Evolutionary conservation across 2,329 filamentous ascomycete species (phyloP), one percentile per base, ranked within the genome.

Genomic region (Hymenoscyphus repandus): DNA sequence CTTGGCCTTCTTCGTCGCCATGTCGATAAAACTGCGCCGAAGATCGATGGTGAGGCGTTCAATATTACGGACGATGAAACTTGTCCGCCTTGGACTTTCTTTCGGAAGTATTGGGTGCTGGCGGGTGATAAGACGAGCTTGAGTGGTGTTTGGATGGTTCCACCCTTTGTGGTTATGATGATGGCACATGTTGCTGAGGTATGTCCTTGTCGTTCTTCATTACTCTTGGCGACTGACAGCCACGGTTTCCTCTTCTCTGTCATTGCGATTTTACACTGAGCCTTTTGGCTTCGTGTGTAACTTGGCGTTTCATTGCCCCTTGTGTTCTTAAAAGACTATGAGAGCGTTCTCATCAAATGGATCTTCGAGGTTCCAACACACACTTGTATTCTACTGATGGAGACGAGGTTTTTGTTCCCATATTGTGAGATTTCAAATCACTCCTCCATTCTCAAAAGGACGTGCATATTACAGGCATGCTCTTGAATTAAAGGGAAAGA

Each of bases 1-100:
- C 67, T 71, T 9, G 75, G 50, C 17, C 45, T 60, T 20, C 47
- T 60, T 11, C 38, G 41, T 34, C 51, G 51, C n/a, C 49, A 56
- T 18, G 18, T 33, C 11, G 50, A 56, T 48, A 50, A 53, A 0
- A 42, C 47, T 12, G 53, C 54, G 10, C 54, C 51, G 18, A 54
- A 54, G 32, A 41, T 60, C 32, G 54, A 51, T 20, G 58, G 58
- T n/a, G 56, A 60, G 37, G 54, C 56, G 12, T 60, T 60, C 45
- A 58, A 58, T 33, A 56, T 60, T 22, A 60, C 56, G 5, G 56
- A 60, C 42, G 54, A 58, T 34, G 47, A 60, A 11, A 54, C 54
- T 13, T 51, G 49, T 13, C 47, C 36, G 48, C 56, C 56, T 11
- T 52, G 58, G 18, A 56, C 50, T 7, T 57, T 60, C 47, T 58